These are phyloP conservation scores for Metschnikowia rubicola DNA, from an alignment of 805 yeast genomes.

Conservation along the genomic window DNA sequence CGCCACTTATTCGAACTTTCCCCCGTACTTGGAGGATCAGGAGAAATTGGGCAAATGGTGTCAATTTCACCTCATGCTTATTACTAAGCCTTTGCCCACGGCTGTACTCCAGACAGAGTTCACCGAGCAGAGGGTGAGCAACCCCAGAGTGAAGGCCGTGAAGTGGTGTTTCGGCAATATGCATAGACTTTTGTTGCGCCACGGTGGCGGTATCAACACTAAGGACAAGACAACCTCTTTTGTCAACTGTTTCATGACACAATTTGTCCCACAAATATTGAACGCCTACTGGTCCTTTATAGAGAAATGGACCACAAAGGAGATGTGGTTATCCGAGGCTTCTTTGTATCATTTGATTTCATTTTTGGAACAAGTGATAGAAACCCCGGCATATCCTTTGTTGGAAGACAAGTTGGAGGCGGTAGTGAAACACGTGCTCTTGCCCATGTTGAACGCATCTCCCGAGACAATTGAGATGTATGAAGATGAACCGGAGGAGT, in stretches of 20 bases:
- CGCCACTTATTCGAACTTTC: slow-evolving; percentile 36
- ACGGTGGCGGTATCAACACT: slow-evolving; percentile 42
- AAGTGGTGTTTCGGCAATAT: slow-evolving; percentile 46
- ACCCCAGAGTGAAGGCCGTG: slow-evolving; percentile 42
- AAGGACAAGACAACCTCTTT: slow-evolving; percentile 28
- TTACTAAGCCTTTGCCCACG: slow-evolving; percentile 38
- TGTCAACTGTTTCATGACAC: slow-evolving; percentile 29
- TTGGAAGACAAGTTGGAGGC: slow-evolving; percentile 40
- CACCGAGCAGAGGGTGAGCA: slow-evolving; percentile 28
- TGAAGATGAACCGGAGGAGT: slow-evolving; percentile 46
- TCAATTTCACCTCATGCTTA: slow-evolving; percentile 34
- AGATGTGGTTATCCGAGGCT: slow-evolving; percentile 39
- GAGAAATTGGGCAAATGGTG: slow-evolving; percentile 41
- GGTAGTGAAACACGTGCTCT: slow-evolving; percentile 35
- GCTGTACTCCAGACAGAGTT: slow-evolving; percentile 29
- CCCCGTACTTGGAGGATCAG: slow-evolving; percentile 35
- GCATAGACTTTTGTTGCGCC: slow-evolving; percentile 39
- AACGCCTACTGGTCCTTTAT: slow-evolving; percentile 42
- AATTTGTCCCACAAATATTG: slow-evolving; percentile 42
- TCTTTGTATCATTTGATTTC: slow-evolving; percentile 42
- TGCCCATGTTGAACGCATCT: slow-evolving; percentile 40
- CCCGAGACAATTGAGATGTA: slow-evolving; percentile 39
- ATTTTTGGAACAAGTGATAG: slow-evolving; percentile 40
- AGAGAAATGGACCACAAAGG: slow-evolving; percentile 38
- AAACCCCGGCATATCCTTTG: slow-evolving; percentile 37